A percentile compares a stretch with the other conserved stretches of the same genome.
phyloP scores from a whole-genome alignment of 805 yeast species.

The Candida adriatica region DNA sequence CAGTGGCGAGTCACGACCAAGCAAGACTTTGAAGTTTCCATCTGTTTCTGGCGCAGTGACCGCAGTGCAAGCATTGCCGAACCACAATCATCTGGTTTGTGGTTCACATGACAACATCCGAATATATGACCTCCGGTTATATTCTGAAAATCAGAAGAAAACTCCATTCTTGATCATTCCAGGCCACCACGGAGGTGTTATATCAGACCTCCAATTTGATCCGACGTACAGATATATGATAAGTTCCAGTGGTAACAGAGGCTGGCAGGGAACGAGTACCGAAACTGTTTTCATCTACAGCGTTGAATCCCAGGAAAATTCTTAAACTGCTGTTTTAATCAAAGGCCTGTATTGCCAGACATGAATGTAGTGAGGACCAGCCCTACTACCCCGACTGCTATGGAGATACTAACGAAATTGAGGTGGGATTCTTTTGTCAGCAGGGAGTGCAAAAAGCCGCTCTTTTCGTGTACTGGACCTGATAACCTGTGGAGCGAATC shows the following conservation, averaged over 20 bases:
- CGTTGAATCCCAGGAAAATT: too few species aligned
- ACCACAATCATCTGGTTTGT: constrained; percentile 69
- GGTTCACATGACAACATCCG: constrained; percentile 90
- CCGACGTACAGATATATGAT: constrained; percentile 84
- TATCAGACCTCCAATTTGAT: constrained; percentile 74
- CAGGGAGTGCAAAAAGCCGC: too few species aligned
- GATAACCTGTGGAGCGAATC: too few species aligned
- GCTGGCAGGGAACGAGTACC: constrained; percentile 83
- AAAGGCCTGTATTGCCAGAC: too few species aligned
- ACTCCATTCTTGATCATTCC: constrained; percentile 85
- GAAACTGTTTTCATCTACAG: constrained; percentile 82
- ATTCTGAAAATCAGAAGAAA: constrained; percentile 30
- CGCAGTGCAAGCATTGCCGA: constrained; percentile 72
- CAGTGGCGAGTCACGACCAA: constrained; percentile 38
- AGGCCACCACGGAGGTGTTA: constrained; percentile 91
- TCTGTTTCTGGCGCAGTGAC: constrained; percentile 87
- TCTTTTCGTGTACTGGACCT: too few species aligned
- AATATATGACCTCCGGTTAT: constrained; percentile 62
- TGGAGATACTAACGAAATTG: too few species aligned
- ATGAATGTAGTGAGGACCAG: neutral
- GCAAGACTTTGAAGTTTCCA: constrained; percentile 67
- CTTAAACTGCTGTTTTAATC: too few species aligned
- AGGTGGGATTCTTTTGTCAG: too few species aligned
- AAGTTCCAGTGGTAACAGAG: constrained; percentile 90
- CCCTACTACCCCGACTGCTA: neutral